Base-by-base conservation (phyloP, 2,329 filamentous ascomycete species). In the Fusarium buxicola region DNA sequence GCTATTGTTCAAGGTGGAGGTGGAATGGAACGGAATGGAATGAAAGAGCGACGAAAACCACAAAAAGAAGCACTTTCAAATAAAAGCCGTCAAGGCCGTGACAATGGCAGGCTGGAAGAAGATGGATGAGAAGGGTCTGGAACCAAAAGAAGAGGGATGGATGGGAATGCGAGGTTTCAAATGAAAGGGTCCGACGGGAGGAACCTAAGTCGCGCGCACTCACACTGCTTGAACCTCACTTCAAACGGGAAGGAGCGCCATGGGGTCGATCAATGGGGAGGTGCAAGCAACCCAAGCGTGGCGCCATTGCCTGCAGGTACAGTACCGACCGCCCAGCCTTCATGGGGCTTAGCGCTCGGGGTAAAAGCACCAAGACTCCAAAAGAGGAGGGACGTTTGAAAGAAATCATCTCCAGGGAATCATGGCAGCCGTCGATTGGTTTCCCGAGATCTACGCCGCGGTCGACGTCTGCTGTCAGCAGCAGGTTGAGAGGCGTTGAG, bases 241-340 rank as follows among this genome's bases (percentile, higher is more conserved):
- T 65, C 58, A 63, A 68, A 63, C 65, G 35, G 52, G 55, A 52
- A 63, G 56, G 55, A 59, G 51, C 25, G 35, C 27, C 45, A 21
- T 34, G 27, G 47, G 39, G 54, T 21, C 43, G 59, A 39, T 68
- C 53, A 59, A 49, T 64, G 54, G 55, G 60, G 64, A 63, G 21
- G 46, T 61, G 57, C 24, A 53, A 55, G 57, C 24, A 53, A 55
- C 54, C 55, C 32, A 30, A 45, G 43, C 43, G 55, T 69, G 63
- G 62, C 64, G 53, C 66, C 58, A 63, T 61, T 44, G 16, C 50
- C 52, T 64, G 58, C 61, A 69, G 63, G 62, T 61, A 68, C 63
- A 61, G 62, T 61, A 68, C 63, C 64, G 65, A 55, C 55, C 63
- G 60, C 57, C 55, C 40, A 62, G 47, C 30, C 63, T 59, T 35